Evolutionary conservation across 768 basidiomycete genomes (phyloP).

Genomic region (Holtermanniella nyarrowii): DNA sequence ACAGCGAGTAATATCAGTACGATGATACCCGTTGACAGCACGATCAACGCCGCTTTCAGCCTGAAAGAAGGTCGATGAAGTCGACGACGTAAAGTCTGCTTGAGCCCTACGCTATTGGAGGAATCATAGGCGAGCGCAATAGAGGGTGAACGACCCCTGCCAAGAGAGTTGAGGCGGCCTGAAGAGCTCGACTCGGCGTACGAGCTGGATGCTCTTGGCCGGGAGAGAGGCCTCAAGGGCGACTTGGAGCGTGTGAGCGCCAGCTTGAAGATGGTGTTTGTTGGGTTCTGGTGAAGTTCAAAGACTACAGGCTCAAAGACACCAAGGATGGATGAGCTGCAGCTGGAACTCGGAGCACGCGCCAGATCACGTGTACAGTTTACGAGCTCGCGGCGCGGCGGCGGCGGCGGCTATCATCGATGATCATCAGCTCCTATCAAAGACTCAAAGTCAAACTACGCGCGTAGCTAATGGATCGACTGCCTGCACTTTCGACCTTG

Average conservation of each 20-base stretch:
- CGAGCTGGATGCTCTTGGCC: background rate
- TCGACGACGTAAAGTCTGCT: constrained; percentile 4
- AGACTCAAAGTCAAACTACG: too few species aligned
- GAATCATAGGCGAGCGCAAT: constrained; percentile 12
- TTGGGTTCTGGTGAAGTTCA: too few species aligned
- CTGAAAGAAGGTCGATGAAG: constrained; percentile 25
- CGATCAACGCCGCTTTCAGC: constrained; percentile 24
- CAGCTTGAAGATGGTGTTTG: background rate
- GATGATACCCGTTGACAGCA: constrained; percentile 19
- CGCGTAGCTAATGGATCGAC: too few species aligned
- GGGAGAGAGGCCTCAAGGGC: background rate
- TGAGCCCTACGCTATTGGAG: background rate
- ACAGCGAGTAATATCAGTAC: constrained; percentile 27
- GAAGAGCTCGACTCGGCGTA: background rate
- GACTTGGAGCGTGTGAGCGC: background rate
- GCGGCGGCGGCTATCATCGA: too few species aligned
- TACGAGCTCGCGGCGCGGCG: too few species aligned
- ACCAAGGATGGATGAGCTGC: too few species aligned
- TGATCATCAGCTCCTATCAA: too few species aligned
- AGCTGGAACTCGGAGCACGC: too few species aligned
- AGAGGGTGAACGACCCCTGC: background rate
- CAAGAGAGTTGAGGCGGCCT: constrained; percentile 4
- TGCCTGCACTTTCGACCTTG: too few species aligned
- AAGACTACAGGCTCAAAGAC: too few species aligned
- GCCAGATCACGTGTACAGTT: too few species aligned